A percentile compares a stretch with the other conserved stretches of the same genome.
phyloP scores from a whole-genome alignment of 2,329 filamentous ascomycete species.

The Aureobasidium sp. region DNA sequence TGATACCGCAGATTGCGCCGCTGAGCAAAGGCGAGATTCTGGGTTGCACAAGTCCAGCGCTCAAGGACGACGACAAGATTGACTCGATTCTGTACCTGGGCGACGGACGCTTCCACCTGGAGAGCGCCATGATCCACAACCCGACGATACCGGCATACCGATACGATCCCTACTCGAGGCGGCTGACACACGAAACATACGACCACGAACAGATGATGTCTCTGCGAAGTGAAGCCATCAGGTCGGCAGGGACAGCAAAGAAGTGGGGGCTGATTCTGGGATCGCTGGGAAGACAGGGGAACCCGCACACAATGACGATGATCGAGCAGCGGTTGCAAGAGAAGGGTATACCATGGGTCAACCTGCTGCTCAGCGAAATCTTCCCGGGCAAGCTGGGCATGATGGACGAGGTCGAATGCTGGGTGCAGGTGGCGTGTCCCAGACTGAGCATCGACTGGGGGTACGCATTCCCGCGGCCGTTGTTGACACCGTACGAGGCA shows the following conservation, averaged over 20 bases:
- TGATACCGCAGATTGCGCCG: conserved; percentile 88
- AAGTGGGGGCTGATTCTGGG: conserved; percentile 96
- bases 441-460: conserved; percentile 97
- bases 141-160: conserved; percentile 82
- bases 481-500: conserved; percentile 92
- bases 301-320: conserved; percentile 80
- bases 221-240: conserved; percentile 68
- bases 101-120: conserved; percentile 89
- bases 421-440: conserved; percentile 98
- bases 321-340: conserved; percentile 70
- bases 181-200: conserved; percentile 84
- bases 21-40: conserved; percentile 92
- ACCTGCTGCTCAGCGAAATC: conserved; percentile 84
- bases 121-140: conserved; percentile 99
- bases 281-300: conserved; percentile 85
- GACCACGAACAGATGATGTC: conserved; percentile 84
- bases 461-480: conserved; percentile 81
- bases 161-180: conserved; percentile 92
- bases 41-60: conserved; percentile 84
- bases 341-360: conserved; percentile 69
- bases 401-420: conserved; percentile 90
- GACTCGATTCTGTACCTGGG: conserved; percentile 83
- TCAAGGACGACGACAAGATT: conserved; percentile 47
- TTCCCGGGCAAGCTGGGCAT: conserved; percentile 90
- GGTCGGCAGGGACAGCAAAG: conserved; percentile 61